These are phyloP conservation scores for Raphanus sativus DNA, from an alignment of 345 rosid species.

Conservation along the genomic window DNA sequence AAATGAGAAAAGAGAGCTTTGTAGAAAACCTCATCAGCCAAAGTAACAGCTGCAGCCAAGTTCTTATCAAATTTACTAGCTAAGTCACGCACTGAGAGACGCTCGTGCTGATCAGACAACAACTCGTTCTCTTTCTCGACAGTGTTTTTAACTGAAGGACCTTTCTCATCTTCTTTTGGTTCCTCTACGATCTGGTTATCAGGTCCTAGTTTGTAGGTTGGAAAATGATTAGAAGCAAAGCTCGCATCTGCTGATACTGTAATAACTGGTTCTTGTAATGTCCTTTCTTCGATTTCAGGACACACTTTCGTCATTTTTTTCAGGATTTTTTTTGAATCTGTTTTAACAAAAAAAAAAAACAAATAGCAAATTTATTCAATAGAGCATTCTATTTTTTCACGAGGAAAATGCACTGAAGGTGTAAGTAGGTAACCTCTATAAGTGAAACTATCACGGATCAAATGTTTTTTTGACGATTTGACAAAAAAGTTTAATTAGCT, in stretches of 20 bases:
- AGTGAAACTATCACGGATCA: background rate
- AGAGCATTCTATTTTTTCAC: background rate
- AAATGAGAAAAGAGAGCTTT: background rate
- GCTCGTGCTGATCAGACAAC: constrained; percentile 87
- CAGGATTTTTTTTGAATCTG: background rate
- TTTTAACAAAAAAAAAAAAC: background rate
- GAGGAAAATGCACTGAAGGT: constrained; percentile 2
- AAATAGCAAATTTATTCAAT: constrained; percentile 8
- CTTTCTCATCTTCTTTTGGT: constrained; percentile 69
- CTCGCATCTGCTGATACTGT: constrained; percentile 93
- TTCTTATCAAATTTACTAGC: constrained; percentile 97
- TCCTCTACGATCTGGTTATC: constrained; percentile 89
- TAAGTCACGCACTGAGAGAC: constrained; percentile 95
- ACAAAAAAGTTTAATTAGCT: background rate
- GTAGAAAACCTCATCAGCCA: constrained; percentile 73
- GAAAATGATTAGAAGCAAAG: constrained; percentile 71
- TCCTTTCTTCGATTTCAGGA: constrained; percentile 35
- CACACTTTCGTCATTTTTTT: constrained; percentile 36
- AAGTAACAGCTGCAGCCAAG: constrained; percentile 73
- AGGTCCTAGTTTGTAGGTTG: constrained; percentile 85
- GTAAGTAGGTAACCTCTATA: background rate
- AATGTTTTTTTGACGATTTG: background rate
- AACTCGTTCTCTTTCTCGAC: constrained; percentile 68
- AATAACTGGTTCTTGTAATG: constrained; percentile 36
- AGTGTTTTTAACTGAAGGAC: constrained; percentile 77